Conservation (phyloP, 805 yeast genomes). For the Starmera dryadoides region DNA sequence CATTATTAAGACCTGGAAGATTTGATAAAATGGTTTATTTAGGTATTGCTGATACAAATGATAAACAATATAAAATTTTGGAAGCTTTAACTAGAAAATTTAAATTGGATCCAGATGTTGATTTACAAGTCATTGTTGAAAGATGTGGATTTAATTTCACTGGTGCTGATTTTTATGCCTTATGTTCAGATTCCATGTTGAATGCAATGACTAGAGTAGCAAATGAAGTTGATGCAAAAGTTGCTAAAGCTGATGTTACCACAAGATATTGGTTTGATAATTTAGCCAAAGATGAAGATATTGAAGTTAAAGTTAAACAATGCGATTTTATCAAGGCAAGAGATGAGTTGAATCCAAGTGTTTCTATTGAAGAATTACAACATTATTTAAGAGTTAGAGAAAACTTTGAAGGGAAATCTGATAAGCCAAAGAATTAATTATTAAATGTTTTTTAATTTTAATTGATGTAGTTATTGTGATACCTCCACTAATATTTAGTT, state of each 20-base stretch:
- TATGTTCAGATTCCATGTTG: constrained; percentile 92
- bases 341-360: constrained; percentile 70
- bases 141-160: constrained; percentile 86
- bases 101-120: constrained; percentile 50
- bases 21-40: constrained; percentile 92
- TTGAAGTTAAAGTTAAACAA: constrained; percentile 57
- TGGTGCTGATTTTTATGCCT: constrained; percentile 96
- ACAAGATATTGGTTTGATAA: constrained; percentile 90
- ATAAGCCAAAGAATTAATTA: background rate
- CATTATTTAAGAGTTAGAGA: constrained; percentile 78
- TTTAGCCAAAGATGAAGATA: constrained; percentile 60
- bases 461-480: background rate
- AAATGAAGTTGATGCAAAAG: constrained; percentile 58
- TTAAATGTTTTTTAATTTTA: background rate
- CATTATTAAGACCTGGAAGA: constrained; percentile 86
- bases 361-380: constrained; percentile 75
- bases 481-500: too few relatives aligned
- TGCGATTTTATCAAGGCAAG: constrained; percentile 78
- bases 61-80: constrained; percentile 77
- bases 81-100: constrained; percentile 87
- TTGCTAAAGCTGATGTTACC: constrained; percentile 41
- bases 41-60: constrained; percentile 88
- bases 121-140: constrained; percentile 51
- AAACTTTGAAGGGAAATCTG: constrained; percentile 64
- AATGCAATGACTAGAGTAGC: constrained; percentile 95